phyloP scores from a whole-genome alignment of 495 filamentous ascomycete species.

The Penicillium malachiteum region DNA sequence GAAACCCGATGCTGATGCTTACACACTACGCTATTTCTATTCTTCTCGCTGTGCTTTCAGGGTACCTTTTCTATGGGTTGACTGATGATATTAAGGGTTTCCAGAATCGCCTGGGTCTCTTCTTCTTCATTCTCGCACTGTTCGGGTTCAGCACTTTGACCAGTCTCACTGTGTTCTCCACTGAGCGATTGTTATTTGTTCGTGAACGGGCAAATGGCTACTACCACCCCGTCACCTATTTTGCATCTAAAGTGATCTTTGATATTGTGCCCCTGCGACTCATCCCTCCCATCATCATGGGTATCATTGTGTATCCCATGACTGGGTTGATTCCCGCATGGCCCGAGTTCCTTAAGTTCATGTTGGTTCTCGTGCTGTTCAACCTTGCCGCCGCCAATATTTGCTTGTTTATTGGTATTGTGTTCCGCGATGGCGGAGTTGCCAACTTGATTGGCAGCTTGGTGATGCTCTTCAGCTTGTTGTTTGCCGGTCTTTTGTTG shows the following conservation, averaged over 20 bases:
- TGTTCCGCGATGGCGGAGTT: conserved; percentile 87
- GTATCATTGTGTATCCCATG: conserved; percentile 98
- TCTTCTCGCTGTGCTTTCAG: conserved; percentile 86
- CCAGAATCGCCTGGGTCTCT: conserved; percentile 96
- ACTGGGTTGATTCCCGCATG: conserved; percentile 84
- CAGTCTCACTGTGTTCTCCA: conserved; percentile 87
- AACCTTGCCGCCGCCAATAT: conserved; percentile 92
- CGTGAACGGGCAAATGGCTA: conserved; percentile 96
- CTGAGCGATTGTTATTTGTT: conserved; percentile 88
- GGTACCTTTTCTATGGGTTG: conserved; percentile 93
- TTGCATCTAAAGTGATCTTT: conserved; percentile 88
- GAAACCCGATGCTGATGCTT: conserved; percentile 97
- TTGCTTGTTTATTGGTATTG: conserved; percentile 93
- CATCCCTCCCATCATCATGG: conserved; percentile 94
- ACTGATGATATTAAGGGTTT: conserved; percentile 96
- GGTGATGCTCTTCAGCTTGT: conserved; percentile 95
- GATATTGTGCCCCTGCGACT: conserved; percentile 93
- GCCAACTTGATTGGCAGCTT: conserved; percentile 93
- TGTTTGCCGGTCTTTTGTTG: conserved; percentile 89
- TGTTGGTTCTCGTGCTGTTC: conserved; percentile 90
- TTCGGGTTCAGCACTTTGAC: conserved; percentile 98
- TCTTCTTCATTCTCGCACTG: conserved; percentile 94
- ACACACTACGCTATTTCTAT: conserved; percentile 99
- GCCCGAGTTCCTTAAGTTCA: conserved; percentile 84
- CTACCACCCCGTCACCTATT: conserved; percentile 97